Base-by-base conservation (phyloP, 345 rosid species). In the Hibiscus mutabilis region DNA sequence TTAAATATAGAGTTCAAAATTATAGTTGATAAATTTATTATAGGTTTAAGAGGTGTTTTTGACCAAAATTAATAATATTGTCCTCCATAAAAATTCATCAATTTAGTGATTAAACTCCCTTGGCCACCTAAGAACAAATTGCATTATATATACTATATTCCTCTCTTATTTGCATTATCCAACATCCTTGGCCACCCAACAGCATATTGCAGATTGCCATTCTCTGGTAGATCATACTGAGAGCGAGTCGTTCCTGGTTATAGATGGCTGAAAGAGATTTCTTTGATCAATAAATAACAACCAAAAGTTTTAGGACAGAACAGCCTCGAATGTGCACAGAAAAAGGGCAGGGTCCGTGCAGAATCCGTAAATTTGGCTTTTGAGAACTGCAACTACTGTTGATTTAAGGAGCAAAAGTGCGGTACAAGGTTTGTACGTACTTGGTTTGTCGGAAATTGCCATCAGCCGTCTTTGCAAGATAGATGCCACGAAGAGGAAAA, bases 241-340 rank as follows among this genome's bases (percentile, higher is more conserved):
- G 70, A 85, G 61, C n/a, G 78, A 85, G 65, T 86, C 98, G 27
- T 91, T 87, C 81, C 83, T 94, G 62, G 89, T 87, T 73, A 86
- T 73, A 86, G 84, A 79, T 94, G 98, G 97, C 83, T 94, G 70
- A 89, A 82, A 86, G 97, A 94, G 82, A 81, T 84, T 68, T 88
- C 97, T 69, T 65, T 67, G 22, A 89, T 76, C 70, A 90, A 89
- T 77, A 86, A 47, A 44, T 1, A 49, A 16, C 6, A 16, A 49
- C 55, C 19, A 49, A 49, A 49, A 4, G 19, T 49, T 49, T 49
- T 19, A 49, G 55, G 18, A 49, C 55, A 49, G 7, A 16, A 16
- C 19, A 49, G 19, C 55, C 55, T 15, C 6, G 16, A 14, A 13
- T 4, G 14, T 47, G 16, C 52, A 47, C 13, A 18, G 52, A 13